Evolutionary conservation across 129 eudicot species (phyloP).

Genomic region (Flaveria ramosissima): DNA sequence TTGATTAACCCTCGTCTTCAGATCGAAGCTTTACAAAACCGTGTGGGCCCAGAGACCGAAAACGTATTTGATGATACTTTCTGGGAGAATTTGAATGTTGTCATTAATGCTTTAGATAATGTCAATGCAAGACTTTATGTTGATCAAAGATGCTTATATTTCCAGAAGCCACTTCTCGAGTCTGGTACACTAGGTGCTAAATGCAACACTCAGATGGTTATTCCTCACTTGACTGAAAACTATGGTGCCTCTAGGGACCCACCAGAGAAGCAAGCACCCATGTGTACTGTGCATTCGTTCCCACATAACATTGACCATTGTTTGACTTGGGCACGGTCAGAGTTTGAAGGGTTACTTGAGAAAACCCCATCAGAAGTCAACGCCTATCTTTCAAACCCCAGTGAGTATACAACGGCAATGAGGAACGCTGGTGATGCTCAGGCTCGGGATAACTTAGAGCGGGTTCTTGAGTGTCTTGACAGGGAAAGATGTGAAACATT

Average conservation of each 20-base stretch:
- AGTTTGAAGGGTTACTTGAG: constrained; percentile 92
- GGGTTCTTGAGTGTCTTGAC: constrained; percentile 81
- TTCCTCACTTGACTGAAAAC: constrained; percentile 86
- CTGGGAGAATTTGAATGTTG: constrained; percentile 83
- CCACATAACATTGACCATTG: constrained; percentile 98
- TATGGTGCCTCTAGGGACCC: constrained; percentile 98
- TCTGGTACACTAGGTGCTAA: constrained; percentile 96
- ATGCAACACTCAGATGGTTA: constrained; percentile 94
- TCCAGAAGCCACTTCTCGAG: constrained; percentile 87
- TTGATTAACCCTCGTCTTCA: constrained; percentile 58
- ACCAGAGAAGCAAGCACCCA: constrained; percentile 91
- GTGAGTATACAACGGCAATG: constrained; percentile 68
- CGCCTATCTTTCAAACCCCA: constrained; percentile 71
- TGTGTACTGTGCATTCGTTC: constrained; percentile 88
- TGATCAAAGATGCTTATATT: constrained; percentile 90
- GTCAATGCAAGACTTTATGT: constrained; percentile 90
- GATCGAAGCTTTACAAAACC: constrained; percentile 91
- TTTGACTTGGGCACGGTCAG: constrained; percentile 95
- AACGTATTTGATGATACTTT: constrained; percentile 71
- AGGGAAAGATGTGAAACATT: constrained; percentile 72
- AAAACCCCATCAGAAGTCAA: constrained; percentile 87
- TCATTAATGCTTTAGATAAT: constrained; percentile 80
- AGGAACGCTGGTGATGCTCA: constrained; percentile 84
- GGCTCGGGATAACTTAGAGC: constrained; percentile 80
- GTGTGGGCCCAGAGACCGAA: constrained; percentile 90